A percentile compares a stretch with the other conserved stretches of the same genome.
Evolutionary conservation across 306 rosid genomes (phyloP).

Genomic region (Cicer bijugum): DNA sequence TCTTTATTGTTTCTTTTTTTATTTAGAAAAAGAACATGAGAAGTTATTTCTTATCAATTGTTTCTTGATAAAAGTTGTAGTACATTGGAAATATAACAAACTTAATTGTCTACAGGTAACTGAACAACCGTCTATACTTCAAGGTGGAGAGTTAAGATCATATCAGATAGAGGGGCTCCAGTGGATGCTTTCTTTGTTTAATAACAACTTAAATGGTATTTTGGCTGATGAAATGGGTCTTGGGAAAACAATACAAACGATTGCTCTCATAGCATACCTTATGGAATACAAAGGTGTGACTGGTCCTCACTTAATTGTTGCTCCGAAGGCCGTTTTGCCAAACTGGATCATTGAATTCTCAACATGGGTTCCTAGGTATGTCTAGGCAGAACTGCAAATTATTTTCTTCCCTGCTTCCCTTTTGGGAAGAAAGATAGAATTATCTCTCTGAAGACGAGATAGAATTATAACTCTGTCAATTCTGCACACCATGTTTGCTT

Average conservation of each 20-base stretch:
- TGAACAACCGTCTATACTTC: constrained; percentile 91
- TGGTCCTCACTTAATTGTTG: constrained; percentile 97
- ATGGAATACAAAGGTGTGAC: constrained; percentile 81
- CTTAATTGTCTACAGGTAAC: constrained; percentile 66
- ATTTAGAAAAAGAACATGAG: neutral
- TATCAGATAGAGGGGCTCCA: constrained; percentile 98
- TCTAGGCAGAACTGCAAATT: constrained; percentile 33
- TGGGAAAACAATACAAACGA: constrained; percentile 98
- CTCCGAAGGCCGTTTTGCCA: constrained; percentile 98
- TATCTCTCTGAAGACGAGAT: too few species aligned
- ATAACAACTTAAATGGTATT: constrained; percentile 95
- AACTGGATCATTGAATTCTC: constrained; percentile 93
- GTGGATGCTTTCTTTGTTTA: constrained; percentile 98
- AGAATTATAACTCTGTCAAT: constrained; percentile 20
- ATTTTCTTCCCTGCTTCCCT: constrained; percentile 31
- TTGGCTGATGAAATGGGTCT: constrained; percentile 99
- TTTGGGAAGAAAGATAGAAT: constrained; percentile 23
- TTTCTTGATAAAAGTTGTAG: constrained; percentile 36
- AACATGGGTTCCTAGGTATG: constrained; percentile 94
- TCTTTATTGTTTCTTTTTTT: constrained; percentile 19
- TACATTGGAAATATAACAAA: constrained; percentile 42
- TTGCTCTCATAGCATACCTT: constrained; percentile 86
- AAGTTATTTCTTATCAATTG: constrained; percentile 32
- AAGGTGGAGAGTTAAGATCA: constrained; percentile 94
- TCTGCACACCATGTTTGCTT: constrained; percentile 11